Percentiles rank a stretch among this genome's conserved stretches.
Evolutionary conservation across 176 grass and related monocot species (phyloP).

Genomic region (Ensete glaucum): DNA sequence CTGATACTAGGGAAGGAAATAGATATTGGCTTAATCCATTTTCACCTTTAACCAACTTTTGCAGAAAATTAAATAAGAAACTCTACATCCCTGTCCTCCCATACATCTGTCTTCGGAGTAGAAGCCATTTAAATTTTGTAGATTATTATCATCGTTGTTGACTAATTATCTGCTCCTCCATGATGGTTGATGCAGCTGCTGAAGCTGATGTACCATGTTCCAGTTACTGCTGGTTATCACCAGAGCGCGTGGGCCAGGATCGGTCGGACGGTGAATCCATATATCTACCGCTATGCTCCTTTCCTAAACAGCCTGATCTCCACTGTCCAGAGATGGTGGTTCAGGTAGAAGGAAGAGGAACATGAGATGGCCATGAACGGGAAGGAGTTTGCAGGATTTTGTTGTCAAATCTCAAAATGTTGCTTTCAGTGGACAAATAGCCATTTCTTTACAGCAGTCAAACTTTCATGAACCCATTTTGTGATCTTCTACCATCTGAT

Average conservation of each 20-base stretch:
- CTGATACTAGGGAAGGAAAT: too few relatives aligned
- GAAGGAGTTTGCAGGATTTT: not conserved
- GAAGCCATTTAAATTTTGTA: not conserved
- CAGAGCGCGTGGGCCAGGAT: constrained; percentile 79
- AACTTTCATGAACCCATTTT: not conserved
- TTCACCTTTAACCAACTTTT: too few relatives aligned
- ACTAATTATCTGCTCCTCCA: not conserved
- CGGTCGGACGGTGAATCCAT: constrained; percentile 60
- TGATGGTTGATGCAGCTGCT: constrained; percentile 38
- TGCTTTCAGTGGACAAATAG: not conserved
- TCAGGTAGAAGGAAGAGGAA: constrained; percentile 44
- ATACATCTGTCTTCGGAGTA: too few relatives aligned
- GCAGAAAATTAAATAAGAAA: too few relatives aligned
- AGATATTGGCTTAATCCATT: not conserved
- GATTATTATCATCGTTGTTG: not conserved
- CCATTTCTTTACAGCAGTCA: too few relatives aligned
- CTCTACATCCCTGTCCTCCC: too few relatives aligned
- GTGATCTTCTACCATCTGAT: not conserved
- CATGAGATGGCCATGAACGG: not conserved
- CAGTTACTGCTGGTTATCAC: constrained; percentile 64
- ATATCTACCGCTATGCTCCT: constrained; percentile 47
- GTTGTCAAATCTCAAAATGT: not conserved
- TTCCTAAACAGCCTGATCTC: constrained; percentile 70
- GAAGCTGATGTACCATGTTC: constrained; percentile 93
- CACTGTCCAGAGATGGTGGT: constrained; percentile 93